Evolutionary conservation across 257 asterid genomes (phyloP).

Genomic region (Solanum lycopersicoides): DNA sequence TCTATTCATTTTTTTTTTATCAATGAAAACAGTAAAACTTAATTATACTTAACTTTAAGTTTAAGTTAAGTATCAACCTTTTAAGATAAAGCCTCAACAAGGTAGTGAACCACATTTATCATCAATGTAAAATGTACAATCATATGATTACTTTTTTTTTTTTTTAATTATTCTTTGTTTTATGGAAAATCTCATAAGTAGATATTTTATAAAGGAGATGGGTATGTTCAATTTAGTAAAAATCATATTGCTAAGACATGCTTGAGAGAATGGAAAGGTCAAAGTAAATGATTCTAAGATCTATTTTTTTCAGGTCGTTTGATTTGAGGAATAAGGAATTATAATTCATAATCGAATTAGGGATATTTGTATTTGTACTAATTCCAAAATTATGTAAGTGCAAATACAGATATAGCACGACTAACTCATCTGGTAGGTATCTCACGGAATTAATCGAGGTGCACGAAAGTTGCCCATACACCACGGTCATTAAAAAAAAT

Average conservation of each 20-base stretch:
- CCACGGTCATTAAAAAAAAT: too few relatives aligned
- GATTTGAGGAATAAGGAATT: neutral
- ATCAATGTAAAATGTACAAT: neutral
- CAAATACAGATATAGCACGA: neutral
- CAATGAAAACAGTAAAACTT: neutral
- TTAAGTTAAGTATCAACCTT: neutral
- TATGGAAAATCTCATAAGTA: neutral
- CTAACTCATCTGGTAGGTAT: too few relatives aligned
- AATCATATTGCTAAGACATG: neutral
- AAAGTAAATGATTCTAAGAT: neutral
- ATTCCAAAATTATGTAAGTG: neutral
- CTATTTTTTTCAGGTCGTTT: neutral
- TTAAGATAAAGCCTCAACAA: neutral
- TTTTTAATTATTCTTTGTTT: neutral
- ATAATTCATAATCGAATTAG: neutral
- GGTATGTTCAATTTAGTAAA: neutral
- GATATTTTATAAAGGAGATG: neutral
- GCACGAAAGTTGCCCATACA: too few relatives aligned
- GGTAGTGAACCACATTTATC: neutral
- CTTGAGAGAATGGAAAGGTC: neutral
- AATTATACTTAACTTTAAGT: neutral
- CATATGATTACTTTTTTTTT: neutral
- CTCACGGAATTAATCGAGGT: too few relatives aligned
- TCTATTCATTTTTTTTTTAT: neutral
- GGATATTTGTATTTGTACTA: neutral